phyloP scores from a whole-genome alignment of 139 green algal species.

The Chloropicon primus region DNA sequence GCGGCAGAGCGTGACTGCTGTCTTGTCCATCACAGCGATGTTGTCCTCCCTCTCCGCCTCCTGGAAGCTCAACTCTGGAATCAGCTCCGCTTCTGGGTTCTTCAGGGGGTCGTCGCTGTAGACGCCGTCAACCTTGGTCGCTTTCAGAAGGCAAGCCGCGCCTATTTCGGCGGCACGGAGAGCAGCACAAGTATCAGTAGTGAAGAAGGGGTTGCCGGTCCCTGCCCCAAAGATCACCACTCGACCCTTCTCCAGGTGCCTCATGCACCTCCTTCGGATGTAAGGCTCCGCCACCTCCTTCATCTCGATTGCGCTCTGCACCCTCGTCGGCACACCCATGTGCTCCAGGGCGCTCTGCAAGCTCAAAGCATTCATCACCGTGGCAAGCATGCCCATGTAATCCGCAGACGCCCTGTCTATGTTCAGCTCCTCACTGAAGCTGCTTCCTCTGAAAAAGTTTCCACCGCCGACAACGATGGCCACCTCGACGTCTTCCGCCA shows the following conservation, averaged over 20 bases:
- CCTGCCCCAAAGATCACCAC: slow-evolving; percentile 94
- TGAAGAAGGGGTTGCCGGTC: slow-evolving; percentile 98
- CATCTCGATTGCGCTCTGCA: slow-evolving; percentile 94
- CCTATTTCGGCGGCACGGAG: slow-evolving; percentile 89
- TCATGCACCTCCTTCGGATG: slow-evolving; percentile 82
- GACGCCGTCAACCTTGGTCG: slow-evolving; percentile 95
- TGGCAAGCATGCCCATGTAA: slow-evolving; percentile 97
- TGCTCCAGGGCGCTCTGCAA: slow-evolving; percentile 60
- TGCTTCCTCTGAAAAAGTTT: slow-evolving; percentile 88
- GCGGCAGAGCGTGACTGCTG: slow-evolving; percentile 93
- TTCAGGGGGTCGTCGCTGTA: slow-evolving; percentile 79
- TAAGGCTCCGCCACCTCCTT: slow-evolving; percentile 92
- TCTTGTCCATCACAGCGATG: slow-evolving; percentile 31
- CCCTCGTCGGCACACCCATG: slow-evolving; percentile 47
- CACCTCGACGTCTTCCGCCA: slow-evolving; percentile 45
- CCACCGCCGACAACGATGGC: slow-evolving; percentile 88
- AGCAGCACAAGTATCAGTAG: slow-evolving; percentile 91
- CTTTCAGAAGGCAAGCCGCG: slow-evolving; percentile 81
- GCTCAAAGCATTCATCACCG: slow-evolving; percentile 93
- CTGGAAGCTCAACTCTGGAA: slow-evolving; percentile 42
- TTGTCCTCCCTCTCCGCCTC: slow-evolving; percentile 35
- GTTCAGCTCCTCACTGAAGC: slow-evolving; percentile 32
- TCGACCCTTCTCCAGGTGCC: slow-evolving; percentile 80
- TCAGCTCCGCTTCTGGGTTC: slow-evolving; percentile 45
- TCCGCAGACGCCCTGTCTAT: slow-evolving; percentile 87